Base-by-base conservation (phyloP, 306 rosid species). In the Vicia faba region DNA sequence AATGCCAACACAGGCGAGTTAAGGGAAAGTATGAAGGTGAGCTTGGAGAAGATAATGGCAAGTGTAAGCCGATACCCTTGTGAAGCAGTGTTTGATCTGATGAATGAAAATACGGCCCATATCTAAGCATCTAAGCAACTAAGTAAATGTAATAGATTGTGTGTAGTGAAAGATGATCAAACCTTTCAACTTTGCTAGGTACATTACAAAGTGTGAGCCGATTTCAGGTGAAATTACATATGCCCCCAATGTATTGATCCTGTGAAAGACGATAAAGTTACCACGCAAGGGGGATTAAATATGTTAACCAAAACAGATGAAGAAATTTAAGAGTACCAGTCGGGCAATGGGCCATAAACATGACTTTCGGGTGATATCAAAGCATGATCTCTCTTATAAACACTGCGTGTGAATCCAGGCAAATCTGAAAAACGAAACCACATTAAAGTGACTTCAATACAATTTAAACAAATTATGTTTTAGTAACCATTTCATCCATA, bases 321-420 rank as follows among this genome's bases (percentile, higher is more conserved):
- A 39, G 56, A 71, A 58, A 66, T 50, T 48, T 28, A 15, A 39
- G 53, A 49, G 12, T 90, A 90, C 97, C 99, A 93, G 63, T 88
- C 92, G 7, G 92, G 92, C 76, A 93, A 82, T 13, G 91, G 86
- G 82, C 97, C 76, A 73, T 84, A 89, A 60, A 93, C 99, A 11
- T 93, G 97, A 73, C 99, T 93, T 78, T 93, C 97, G 0, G 97
- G 95, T 70, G 99, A 53, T 69, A 93, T 81, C 58, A 93, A 79
- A 71, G 99, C 97, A 79, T 93, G 86, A 76, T 90, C 89, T 35
- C 79, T 81, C 80, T 80, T 89, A 69, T 83, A 90, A 60, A 93
- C 90, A 69, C 99, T 93, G 55, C 97, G 96, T 6, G 99, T 90
- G 83, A 88, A 93, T 74, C 99, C 97, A 44, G 99, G 99, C 78